Conservation (phyloP, 2,329 filamentous ascomycete genomes). For the Penicillium nordicum region DNA sequence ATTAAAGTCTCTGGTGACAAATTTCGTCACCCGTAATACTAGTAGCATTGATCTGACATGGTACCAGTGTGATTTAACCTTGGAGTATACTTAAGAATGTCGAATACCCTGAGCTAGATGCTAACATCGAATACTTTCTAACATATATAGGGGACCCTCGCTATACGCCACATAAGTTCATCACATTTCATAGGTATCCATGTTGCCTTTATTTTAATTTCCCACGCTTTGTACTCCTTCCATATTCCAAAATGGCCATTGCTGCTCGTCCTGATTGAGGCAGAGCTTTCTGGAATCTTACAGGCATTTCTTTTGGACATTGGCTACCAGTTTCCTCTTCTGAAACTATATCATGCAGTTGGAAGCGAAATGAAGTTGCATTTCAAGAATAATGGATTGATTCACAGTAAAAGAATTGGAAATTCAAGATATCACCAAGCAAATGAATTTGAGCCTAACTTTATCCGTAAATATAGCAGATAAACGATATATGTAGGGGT, state of each 20-base stretch:
- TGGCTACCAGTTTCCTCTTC: neutral
- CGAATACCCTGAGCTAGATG: neutral
- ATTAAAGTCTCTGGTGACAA: no score
- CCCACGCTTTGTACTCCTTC: neutral
- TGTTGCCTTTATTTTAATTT: neutral
- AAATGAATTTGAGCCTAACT: neutral
- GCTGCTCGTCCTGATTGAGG: neutral
- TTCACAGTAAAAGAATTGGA: no score
- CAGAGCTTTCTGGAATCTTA: neutral
- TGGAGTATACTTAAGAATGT: neutral
- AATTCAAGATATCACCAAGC: neutral
- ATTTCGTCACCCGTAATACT: no score
- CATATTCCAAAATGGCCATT: neutral
- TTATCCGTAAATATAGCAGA: neutral
- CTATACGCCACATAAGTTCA: neutral
- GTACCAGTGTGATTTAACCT: neutral
- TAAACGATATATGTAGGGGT: neutral
- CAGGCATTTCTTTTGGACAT: neutral
- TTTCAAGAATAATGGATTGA: neutral
- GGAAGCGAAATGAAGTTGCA: neutral
- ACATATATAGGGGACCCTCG: neutral
- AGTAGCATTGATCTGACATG: neutral
- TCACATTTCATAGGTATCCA: neutral
- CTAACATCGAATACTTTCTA: no score
- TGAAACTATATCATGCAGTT: neutral